Evolutionary conservation across 1,139 yeast genomes (phyloP).

Genomic region (Taphrina sp.): DNA sequence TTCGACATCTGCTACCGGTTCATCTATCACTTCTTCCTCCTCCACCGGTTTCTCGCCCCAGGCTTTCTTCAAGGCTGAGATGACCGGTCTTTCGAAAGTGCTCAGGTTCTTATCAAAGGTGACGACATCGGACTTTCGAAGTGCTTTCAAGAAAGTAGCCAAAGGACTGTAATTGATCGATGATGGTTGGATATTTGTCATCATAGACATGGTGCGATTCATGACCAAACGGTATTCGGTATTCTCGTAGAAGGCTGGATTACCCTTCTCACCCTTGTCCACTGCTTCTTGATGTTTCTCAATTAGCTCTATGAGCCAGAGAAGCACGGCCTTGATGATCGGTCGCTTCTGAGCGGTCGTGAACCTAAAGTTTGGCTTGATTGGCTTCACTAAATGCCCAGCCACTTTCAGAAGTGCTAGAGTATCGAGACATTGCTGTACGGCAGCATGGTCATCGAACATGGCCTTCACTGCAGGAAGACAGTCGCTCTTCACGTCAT

Average conservation of each 20-base stretch:
- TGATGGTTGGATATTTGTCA: constrained; percentile 33
- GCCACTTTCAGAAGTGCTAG: constrained; percentile 28
- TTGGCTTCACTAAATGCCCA: constrained; percentile 18
- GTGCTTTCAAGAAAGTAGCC: constrained; percentile 27
- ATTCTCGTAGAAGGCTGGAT: constrained; percentile 24
- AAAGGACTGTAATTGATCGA: constrained; percentile 35
- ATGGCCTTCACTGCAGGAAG: constrained; percentile 34
- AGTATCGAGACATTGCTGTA: constrained; percentile 25
- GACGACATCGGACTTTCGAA: constrained; percentile 24
- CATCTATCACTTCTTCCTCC: constrained; percentile 22
- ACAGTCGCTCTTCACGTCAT: constrained; percentile 33
- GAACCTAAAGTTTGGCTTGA: constrained; percentile 28
- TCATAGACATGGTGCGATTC: constrained; percentile 36
- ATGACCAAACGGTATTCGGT: constrained; percentile 28
- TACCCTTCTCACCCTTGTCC: constrained; percentile 27
- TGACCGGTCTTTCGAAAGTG: constrained; percentile 33
- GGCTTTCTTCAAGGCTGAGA: constrained; percentile 33
- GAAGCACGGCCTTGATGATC: constrained; percentile 36
- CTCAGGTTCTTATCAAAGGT: constrained; percentile 33
- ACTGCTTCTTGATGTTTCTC: constrained; percentile 24
- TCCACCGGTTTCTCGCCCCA: constrained; percentile 34
- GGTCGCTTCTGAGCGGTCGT: constrained; percentile 36
- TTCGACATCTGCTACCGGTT: constrained; percentile 35
- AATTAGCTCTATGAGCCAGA: constrained; percentile 35
- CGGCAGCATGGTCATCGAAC: constrained; percentile 30